Percentiles rank a stretch among this genome's conserved stretches.
Conservation (phyloP, 805 yeast genomes). For the Wilhelminamyces savonicus region DNA sequence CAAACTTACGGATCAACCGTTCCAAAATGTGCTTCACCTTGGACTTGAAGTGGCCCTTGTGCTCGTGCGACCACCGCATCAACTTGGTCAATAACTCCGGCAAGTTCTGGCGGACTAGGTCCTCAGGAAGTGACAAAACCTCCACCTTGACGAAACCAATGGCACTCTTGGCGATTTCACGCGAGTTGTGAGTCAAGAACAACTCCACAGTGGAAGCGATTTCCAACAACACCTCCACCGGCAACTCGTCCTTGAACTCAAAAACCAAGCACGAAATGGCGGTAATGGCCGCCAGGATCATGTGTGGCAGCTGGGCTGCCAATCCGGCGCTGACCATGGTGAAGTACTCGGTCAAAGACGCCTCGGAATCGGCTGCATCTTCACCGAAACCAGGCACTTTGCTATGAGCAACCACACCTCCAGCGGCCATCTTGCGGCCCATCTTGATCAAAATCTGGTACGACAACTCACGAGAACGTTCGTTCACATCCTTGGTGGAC, state of each 20-base stretch:
- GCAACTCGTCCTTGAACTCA: conserved; percentile 70
- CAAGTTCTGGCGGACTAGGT: conserved; percentile 61
- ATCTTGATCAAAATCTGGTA: conserved; percentile 69
- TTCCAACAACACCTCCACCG: conserved; percentile 58
- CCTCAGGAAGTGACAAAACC: conserved; percentile 75
- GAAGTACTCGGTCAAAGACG: conserved; percentile 74
- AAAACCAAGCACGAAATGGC: conserved; percentile 81
- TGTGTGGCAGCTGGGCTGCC: conserved; percentile 89
- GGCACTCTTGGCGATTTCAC: conserved; percentile 92
- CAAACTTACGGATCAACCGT: conserved; percentile 83
- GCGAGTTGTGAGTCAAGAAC: conserved; percentile 81
- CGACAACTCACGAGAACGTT: conserved; percentile 79
- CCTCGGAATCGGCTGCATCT: conserved; percentile 56
- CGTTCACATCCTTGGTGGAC: conserved; percentile 88
- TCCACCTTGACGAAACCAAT: conserved; percentile 93
- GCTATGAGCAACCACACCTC: conserved; percentile 61
- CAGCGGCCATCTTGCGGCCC: conserved; percentile 70
- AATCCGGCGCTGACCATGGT: conserved; percentile 95
- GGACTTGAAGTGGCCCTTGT: conserved; percentile 88
- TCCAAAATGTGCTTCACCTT: conserved; percentile 92
- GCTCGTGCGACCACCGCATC: conserved; percentile 92
- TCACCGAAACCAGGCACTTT: conserved; percentile 62
- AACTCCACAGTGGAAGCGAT: conserved; percentile 81
- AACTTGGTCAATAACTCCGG: conserved; percentile 62
- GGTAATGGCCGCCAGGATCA: conserved; percentile 91